These are phyloP conservation scores for Ampelocalamus luodianensis DNA, from an alignment of 176 grass and related monocot genomes.

Conservation along the genomic window DNA sequence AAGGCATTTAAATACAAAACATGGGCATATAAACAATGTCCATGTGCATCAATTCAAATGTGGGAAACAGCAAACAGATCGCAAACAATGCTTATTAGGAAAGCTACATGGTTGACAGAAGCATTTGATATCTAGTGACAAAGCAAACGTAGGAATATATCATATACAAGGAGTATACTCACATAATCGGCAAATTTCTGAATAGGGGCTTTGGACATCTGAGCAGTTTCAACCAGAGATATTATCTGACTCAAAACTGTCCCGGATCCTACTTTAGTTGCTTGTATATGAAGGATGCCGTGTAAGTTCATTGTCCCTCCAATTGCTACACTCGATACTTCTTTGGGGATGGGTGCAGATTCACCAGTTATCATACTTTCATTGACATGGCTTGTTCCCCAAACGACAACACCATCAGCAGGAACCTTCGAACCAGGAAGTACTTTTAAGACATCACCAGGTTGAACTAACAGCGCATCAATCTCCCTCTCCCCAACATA, in stretches of 20 bases:
- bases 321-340: constrained; percentile 74
- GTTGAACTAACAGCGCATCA: constrained; percentile 90
- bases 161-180: constrained; percentile 29
- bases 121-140: background rate
- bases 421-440: constrained; percentile 95
- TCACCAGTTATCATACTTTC: constrained; percentile 99
- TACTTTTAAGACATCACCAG: constrained; percentile 92
- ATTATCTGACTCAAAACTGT: constrained; percentile 98
- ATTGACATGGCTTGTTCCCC: constrained; percentile 92
- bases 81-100: background rate
- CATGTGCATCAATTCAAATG: background rate
- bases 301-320: constrained; percentile 98
- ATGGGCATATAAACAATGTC: constrained; percentile 10
- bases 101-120: background rate
- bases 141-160: background rate
- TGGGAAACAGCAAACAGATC: background rate
- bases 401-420: constrained; percentile 79
- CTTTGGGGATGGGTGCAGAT: constrained; percentile 80
- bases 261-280: constrained; percentile 89
- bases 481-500: constrained; percentile 79
- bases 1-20: constrained; percentile 7
- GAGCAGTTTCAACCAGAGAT: constrained; percentile 96
- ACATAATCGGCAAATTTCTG: constrained; percentile 99
- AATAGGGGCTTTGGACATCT: constrained; percentile 98
- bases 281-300: constrained; percentile 87